A percentile compares a stretch with the other conserved stretches of the same genome.
phyloP scores from a whole-genome alignment of 345 rosid species.

The Clausena lansium region DNA sequence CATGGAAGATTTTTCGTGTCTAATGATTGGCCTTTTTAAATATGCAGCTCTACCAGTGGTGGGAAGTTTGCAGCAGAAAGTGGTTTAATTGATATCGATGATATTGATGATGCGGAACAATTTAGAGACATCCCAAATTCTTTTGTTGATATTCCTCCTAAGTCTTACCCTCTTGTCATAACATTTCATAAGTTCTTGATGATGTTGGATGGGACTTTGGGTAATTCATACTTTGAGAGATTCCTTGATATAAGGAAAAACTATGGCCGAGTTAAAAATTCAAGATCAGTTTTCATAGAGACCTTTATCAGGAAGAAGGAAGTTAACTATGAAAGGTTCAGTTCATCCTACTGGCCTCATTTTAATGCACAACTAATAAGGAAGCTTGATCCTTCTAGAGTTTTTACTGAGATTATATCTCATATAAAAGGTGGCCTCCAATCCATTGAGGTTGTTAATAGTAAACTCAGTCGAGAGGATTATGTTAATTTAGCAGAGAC shows the following conservation, averaged over 20 bases:
- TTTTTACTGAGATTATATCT: slow-evolving; percentile 58
- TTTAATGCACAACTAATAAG: slow-evolving; percentile 33
- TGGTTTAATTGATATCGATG: slow-evolving; percentile 21
- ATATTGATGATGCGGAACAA: slow-evolving; percentile 26
- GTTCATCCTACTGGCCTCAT: slow-evolving; percentile 44
- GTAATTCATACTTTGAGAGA: slow-evolving; percentile 44
- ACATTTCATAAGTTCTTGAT: slow-evolving; percentile 51
- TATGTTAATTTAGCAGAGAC: slow-evolving; percentile 36
- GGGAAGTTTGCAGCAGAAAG: slow-evolving; percentile 22
- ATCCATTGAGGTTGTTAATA: slow-evolving; percentile 24
- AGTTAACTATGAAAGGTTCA: slow-evolving; percentile 46
- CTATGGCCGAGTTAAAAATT: slow-evolving; percentile 14
- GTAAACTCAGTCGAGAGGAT: slow-evolving; percentile 31
- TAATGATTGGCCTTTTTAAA: neutral
- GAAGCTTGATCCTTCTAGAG: slow-evolving; percentile 44
- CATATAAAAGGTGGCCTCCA: slow-evolving; percentile 47
- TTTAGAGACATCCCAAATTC: slow-evolving; percentile 49
- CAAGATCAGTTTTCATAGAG: slow-evolving; percentile 23
- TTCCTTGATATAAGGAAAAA: slow-evolving; percentile 33
- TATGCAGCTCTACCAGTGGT: slow-evolving; percentile 36
- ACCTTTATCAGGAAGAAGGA: slow-evolving; percentile 43
- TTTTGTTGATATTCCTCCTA: slow-evolving; percentile 28
- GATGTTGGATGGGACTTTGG: slow-evolving; percentile 61
- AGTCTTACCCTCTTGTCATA: slow-evolving; percentile 49
- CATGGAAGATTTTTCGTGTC: neutral